Evolutionary conservation across 495 filamentous ascomycete species (phyloP).

Genomic region (Talaromyces adpressus): DNA sequence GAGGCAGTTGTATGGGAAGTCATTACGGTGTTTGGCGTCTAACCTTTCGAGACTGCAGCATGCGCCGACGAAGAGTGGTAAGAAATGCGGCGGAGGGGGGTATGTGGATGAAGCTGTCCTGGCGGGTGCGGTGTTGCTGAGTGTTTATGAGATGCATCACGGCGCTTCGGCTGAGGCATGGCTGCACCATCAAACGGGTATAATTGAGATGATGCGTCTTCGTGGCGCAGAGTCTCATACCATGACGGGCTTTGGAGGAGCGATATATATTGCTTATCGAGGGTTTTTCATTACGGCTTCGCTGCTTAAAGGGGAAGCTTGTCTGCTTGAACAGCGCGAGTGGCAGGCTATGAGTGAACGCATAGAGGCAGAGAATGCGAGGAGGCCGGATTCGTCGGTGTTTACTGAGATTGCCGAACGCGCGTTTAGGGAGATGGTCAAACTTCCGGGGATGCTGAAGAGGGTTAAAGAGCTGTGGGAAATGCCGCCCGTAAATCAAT

Average conservation of each 20-base stretch:
- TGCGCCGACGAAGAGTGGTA: slow-evolving; percentile 9
- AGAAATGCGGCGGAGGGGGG: not conserved
- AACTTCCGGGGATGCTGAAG: slow-evolving; percentile 21
- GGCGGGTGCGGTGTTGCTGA: slow-evolving; percentile 21
- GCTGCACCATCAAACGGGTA: slow-evolving; percentile 28
- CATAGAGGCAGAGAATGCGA: slow-evolving; percentile 22
- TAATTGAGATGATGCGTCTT: slow-evolving; percentile 25
- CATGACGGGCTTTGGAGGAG: slow-evolving; percentile 22
- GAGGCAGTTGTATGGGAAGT: slow-evolving; percentile 16
- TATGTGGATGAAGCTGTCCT: slow-evolving; percentile 11
- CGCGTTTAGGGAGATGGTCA: slow-evolving; percentile 19
- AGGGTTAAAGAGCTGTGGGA: slow-evolving; percentile 12
- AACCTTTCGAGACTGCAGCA: slow-evolving; percentile 11
- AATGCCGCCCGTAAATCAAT: slow-evolving; percentile 1
- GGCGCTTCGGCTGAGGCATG: slow-evolving; percentile 24
- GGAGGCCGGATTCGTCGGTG: slow-evolving; percentile 21
- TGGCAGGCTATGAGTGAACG: slow-evolving; percentile 25
- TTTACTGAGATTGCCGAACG: slow-evolving; percentile 25
- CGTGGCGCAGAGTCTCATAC: slow-evolving; percentile 25
- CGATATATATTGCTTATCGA: slow-evolving; percentile 26
- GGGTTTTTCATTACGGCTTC: slow-evolving; percentile 24
- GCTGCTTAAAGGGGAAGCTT: slow-evolving; percentile 18
- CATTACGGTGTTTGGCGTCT: slow-evolving; percentile 16
- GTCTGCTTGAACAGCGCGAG: slow-evolving; percentile 25
- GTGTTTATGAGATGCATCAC: slow-evolving; percentile 27